Evolutionary conservation across 306 rosid genomes (phyloP), one percentile per base, ranked within the genome.

Genomic region (Vigna unguiculata): DNA sequence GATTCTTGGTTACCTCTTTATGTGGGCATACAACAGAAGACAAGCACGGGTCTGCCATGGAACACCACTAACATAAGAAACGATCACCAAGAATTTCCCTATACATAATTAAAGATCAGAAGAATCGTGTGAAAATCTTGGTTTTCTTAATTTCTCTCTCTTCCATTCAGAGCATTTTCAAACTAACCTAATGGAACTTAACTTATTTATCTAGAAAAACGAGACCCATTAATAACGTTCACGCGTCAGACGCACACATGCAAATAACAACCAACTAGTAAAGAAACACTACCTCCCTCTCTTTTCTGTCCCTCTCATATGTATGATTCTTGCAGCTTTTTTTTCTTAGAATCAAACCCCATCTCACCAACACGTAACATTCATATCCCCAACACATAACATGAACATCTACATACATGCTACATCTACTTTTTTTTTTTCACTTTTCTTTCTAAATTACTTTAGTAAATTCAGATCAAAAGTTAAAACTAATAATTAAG

Each of bases 221-320:
- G 87, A 80, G 73, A 80, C 68, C 64, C 84, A 87, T 87, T 89
- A 54, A 87, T 80, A 82, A 79, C 73, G 59, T 70, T 85, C 86
- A 85, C 85, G 86, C 89, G 85, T 85, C 80, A 83, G 74, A 76
- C 53, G 72, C 87, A 78, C 86, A 85, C 85, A 84, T 71, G 86
- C 80, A 55, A 77, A 52, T 24, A 67, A 81, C 69, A 84, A 71
- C 72, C 49, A 80, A 78, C 63, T 60, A 59, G 7, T 24, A 53
- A 69, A 83, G 69, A 75, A 72, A 82, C 19, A 58, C 47, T 21
- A 41, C 17, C 66, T 47, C n/a, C 14, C 68, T 54, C 72, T 25
- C n/a, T 46, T 74, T 81, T 51, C 74, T 69, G 58, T 75, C 79
- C 74, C 82, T 81, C 80, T 59, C 77, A 45, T 69, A 17, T 53